phyloP scores from a whole-genome alignment of 2,329 filamentous ascomycete genomes.

The Dactylella cylindrospora region DNA sequence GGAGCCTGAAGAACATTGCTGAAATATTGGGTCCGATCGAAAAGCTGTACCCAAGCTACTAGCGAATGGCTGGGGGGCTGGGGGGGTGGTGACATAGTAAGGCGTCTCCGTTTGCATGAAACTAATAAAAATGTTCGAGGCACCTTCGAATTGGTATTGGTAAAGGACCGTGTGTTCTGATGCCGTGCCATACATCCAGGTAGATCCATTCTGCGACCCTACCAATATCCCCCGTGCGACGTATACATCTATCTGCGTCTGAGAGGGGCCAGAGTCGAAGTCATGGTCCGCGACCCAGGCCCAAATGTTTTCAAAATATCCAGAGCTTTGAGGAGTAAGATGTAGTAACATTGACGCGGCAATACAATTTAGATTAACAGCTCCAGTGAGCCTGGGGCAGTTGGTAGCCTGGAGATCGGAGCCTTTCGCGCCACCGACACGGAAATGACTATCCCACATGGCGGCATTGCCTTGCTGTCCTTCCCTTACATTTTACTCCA shows the following conservation, averaged over 20 bases:
- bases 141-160: constrained; percentile 58
- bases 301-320: constrained; percentile 58
- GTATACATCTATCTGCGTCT: constrained; percentile 51
- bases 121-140: constrained; percentile 58
- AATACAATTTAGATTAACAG: constrained; percentile 50
- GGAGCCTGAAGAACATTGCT: constrained; percentile 48
- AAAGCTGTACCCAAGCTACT: constrained; percentile 40
- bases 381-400: constrained; percentile 56
- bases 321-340: constrained; percentile 49
- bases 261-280: constrained; percentile 52
- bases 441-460: constrained; percentile 64
- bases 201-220: constrained; percentile 49
- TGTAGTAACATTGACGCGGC: constrained; percentile 53
- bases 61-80: constrained; percentile 55
- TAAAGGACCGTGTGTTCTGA: constrained; percentile 59
- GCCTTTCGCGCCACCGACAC: constrained; percentile 51
- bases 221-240: constrained; percentile 48
- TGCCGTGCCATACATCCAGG: constrained; percentile 55
- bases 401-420: constrained; percentile 52
- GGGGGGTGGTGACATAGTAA: constrained; percentile 57
- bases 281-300: constrained; percentile 56
- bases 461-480: constrained; percentile 55
- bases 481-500: constrained; percentile 70
- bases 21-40: constrained; percentile 51
- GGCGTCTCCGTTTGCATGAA: constrained; percentile 59